Conservation (phyloP, 2,329 filamentous ascomycete species). For the Fusarium poae region DNA sequence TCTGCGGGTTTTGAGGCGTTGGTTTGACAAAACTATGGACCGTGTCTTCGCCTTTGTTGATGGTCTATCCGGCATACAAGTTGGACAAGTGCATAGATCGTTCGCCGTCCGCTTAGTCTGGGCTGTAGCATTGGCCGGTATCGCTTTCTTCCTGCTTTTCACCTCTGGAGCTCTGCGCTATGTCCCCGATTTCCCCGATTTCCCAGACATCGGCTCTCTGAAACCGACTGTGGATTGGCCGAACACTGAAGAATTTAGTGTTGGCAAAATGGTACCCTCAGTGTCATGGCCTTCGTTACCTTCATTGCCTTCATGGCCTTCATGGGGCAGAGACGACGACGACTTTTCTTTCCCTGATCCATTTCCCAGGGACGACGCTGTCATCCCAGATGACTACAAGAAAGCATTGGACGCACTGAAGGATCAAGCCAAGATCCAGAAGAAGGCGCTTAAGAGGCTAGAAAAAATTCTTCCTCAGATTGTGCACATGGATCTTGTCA, state of each 20-base stretch:
- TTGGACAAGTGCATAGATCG: background rate
- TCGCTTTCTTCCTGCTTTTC: conserved; percentile 14
- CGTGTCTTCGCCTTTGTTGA: conserved; percentile 36
- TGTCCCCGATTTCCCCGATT: conserved; percentile 4
- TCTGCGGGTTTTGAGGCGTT: conserved; percentile 45
- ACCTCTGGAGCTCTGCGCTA: background rate
- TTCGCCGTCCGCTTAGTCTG: background rate
- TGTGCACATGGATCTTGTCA: conserved; percentile 66
- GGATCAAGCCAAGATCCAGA: conserved; percentile 52
- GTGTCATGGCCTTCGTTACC: conserved; percentile 47
- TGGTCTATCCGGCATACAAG: conserved; percentile 17
- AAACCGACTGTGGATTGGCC: conserved; percentile 26
- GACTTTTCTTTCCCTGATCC: conserved; percentile 23
- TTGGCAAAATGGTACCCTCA: conserved; percentile 46
- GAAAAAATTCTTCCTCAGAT: conserved; percentile 66
- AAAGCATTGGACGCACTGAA: conserved; percentile 51
- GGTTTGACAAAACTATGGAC: conserved; percentile 42
- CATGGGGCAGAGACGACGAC: conserved; percentile 33
- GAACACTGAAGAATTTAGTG: conserved; percentile 28
- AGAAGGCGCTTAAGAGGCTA: conserved; percentile 59
- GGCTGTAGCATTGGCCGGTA: background rate
- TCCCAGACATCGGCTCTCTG: conserved; percentile 21
- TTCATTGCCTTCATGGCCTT: conserved; percentile 47
- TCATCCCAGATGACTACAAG: conserved; percentile 48
- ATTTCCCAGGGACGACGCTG: conserved; percentile 24